Percentiles rank a stretch among this genome's conserved stretches.
Conservation (phyloP, 1,284 basidiomycete species). For the Boletellus deceptivus region DNA sequence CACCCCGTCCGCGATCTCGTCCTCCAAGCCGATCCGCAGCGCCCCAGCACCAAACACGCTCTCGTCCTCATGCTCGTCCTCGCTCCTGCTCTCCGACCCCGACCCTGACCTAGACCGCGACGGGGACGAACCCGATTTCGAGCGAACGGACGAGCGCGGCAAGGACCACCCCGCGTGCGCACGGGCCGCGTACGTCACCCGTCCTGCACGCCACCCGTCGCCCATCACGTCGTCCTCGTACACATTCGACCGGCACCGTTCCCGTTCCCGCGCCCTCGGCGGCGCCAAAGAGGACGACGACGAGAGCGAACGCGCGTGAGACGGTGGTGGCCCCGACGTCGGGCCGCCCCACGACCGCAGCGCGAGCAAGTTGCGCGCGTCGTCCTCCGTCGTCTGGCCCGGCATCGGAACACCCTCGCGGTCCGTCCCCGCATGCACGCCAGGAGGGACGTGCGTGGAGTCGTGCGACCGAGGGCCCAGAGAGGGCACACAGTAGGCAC, state of each 20-base stretch:
- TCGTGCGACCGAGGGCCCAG: no score
- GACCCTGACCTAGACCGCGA: conserved; percentile 35
- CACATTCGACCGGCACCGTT: conserved; percentile 19
- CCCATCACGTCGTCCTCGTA: conserved; percentile 11
- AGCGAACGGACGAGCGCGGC: conserved; percentile 51
- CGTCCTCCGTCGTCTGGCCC: conserved; percentile 14
- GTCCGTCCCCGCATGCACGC: conserved; percentile 37
- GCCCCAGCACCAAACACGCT: conserved; percentile 6
- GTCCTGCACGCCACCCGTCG: background rate
- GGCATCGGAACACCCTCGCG: conserved; percentile 5
- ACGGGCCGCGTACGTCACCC: background rate
- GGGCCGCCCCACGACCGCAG: conserved; percentile 18
- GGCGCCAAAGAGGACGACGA: conserved; percentile 1
- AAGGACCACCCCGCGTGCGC: conserved; percentile 45
- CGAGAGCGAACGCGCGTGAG: conserved; percentile 12
- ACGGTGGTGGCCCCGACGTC: conserved; percentile 2
- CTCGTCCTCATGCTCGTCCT: conserved; percentile 27
- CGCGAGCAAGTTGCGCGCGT: conserved; percentile 29
- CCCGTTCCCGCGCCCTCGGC: background rate
- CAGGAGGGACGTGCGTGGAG: conserved; percentile 58
- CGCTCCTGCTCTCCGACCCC: conserved; percentile 38
- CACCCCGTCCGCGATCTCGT: background rate
- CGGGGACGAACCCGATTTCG: conserved; percentile 32
- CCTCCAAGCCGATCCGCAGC: conserved; percentile 29
- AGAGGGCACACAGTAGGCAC: conserved; percentile 36